Conservation (phyloP, 306 rosid genomes). For the Purshia tridentata region DNA sequence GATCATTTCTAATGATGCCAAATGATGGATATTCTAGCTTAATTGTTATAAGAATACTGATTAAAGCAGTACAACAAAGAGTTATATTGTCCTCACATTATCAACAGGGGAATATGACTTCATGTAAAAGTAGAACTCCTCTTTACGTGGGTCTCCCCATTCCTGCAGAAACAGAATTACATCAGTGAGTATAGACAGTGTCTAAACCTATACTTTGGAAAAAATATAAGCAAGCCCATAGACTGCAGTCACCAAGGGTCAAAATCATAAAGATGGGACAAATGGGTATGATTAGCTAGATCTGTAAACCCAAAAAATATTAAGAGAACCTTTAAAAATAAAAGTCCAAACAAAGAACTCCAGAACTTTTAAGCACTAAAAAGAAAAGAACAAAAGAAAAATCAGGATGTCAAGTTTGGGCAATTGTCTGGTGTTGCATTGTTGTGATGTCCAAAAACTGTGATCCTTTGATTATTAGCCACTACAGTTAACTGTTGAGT, state of each 20-base stretch:
- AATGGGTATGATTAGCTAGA: not conserved
- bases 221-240: not conserved
- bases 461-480: not conserved
- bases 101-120: constrained; percentile 97
- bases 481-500: not conserved
- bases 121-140: constrained; percentile 91
- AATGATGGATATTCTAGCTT: constrained; percentile 8
- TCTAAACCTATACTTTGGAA: not conserved
- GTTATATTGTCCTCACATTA: constrained; percentile 60
- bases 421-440: not conserved
- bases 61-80: constrained; percentile 6
- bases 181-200: not conserved
- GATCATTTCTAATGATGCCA: not conserved
- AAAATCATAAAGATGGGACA: not conserved
- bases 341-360: not conserved
- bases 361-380: not conserved
- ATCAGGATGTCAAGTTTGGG: constrained; percentile 1
- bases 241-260: not conserved
- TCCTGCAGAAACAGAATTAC: constrained; percentile 59
- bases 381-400: not conserved
- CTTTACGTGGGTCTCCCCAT: constrained; percentile 97
- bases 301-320: not conserved
- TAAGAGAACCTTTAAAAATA: not conserved
- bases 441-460: not conserved
- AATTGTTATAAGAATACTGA: not conserved